Percentiles rank a stretch among this genome's conserved stretches.
Conservation (phyloP, 129 eudicot genomes). For the Apium graveolens region DNA sequence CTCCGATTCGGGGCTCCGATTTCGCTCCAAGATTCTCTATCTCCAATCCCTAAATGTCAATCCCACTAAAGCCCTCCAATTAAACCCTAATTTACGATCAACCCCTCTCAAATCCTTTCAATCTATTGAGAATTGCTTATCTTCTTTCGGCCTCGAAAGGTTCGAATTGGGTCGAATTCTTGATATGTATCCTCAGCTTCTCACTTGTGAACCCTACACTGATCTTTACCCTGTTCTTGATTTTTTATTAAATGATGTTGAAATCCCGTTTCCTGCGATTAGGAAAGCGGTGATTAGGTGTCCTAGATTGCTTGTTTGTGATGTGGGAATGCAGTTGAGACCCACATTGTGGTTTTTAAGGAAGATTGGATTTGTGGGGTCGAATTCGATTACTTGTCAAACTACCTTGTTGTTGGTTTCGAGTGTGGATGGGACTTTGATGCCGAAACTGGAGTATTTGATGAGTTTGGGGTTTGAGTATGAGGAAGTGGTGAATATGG, state of each 20-base stretch:
- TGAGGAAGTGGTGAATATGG: slow-evolving; percentile 52
- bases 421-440: slow-evolving; percentile 38
- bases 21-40: slow-evolving; percentile 60
- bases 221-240: slow-evolving; percentile 68
- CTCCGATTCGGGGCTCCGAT: slow-evolving; percentile 58
- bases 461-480: slow-evolving; percentile 51
- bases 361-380: slow-evolving; percentile 52
- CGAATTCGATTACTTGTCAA: slow-evolving; percentile 39
- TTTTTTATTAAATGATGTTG: slow-evolving; percentile 55
- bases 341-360: slow-evolving; percentile 53
- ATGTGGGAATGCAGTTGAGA: slow-evolving; percentile 50
- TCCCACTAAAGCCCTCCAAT: slow-evolving; percentile 60
- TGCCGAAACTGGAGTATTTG: slow-evolving; percentile 63
- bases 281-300: slow-evolving; percentile 46
- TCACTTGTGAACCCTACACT: slow-evolving; percentile 60
- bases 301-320: slow-evolving; percentile 63
- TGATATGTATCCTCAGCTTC: slow-evolving; percentile 67
- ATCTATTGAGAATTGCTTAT: slow-evolving; percentile 49
- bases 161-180: slow-evolving; percentile 62
- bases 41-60: slow-evolving; percentile 56
- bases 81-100: slow-evolving; percentile 74
- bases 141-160: slow-evolving; percentile 58
- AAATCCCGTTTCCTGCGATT: slow-evolving; percentile 40
- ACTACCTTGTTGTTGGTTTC: slow-evolving; percentile 70
- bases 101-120: slow-evolving; percentile 55